Evolutionary conservation across 1,139 yeast species (phyloP).

Genomic region (Ogataea hybrid): DNA sequence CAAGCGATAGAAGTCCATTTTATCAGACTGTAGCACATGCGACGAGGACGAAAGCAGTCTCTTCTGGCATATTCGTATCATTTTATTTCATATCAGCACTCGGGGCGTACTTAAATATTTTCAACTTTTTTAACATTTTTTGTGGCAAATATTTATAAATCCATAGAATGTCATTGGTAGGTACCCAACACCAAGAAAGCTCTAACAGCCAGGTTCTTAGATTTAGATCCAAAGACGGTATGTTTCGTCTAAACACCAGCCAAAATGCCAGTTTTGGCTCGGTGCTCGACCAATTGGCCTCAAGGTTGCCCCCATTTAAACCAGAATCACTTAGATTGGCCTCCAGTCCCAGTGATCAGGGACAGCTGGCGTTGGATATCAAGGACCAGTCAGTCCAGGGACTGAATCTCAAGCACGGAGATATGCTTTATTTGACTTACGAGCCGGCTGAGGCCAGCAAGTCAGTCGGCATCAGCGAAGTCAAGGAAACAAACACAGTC

Average conservation of each 20-base stretch:
- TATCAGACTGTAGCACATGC: conserved; percentile 5
- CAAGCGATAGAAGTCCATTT: too few species aligned
- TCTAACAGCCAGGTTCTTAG: conserved; percentile 51
- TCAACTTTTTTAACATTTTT: background rate
- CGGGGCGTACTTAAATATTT: background rate
- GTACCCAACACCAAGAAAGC: background rate
- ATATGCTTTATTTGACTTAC: conserved; percentile 64
- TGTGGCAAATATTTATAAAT: conserved; percentile 4
- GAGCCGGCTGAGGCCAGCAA: conserved; percentile 25
- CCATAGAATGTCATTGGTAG: conserved; percentile 9
- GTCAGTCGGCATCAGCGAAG: conserved; percentile 15
- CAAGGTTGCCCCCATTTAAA: conserved; percentile 34
- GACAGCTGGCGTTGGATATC: conserved; percentile 43
- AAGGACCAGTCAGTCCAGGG: conserved; percentile 45
- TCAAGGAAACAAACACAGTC: conserved; percentile 8
- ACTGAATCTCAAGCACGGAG: conserved; percentile 65
- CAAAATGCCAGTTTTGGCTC: conserved; percentile 45
- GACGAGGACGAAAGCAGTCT: background rate
- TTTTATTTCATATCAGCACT: background rate
- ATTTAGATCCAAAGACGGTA: conserved; percentile 82
- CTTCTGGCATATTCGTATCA: conserved; percentile 4
- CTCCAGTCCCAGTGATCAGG: conserved; percentile 48
- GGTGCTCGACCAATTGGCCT: conserved; percentile 37
- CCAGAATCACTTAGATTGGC: conserved; percentile 40
- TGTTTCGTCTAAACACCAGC: conserved; percentile 62